A percentile compares a stretch with the other conserved stretches of the same genome.
Evolutionary conservation across 2,329 filamentous ascomycete genomes (phyloP).

Genomic region (Zasmidium cellare): DNA sequence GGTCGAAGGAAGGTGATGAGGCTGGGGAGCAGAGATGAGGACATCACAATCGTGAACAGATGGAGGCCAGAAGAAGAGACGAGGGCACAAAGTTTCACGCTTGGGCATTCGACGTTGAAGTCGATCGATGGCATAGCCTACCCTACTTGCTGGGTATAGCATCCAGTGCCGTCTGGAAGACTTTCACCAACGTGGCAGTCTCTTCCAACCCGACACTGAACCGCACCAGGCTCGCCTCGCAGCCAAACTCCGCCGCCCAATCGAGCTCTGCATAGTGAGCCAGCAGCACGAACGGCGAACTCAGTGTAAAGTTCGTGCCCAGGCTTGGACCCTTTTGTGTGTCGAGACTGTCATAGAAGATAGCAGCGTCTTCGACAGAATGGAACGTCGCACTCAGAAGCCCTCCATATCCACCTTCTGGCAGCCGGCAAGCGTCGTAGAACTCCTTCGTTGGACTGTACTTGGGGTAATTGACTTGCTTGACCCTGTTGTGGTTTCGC

Average conservation of each 20-base stretch:
- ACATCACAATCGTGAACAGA: background rate
- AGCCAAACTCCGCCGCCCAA: conserved; percentile 83
- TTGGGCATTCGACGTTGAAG: too few species aligned
- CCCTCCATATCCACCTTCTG: conserved; percentile 76
- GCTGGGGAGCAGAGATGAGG: background rate
- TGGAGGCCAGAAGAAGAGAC: background rate
- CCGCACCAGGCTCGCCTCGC: conserved; percentile 76
- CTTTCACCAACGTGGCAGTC: conserved; percentile 60
- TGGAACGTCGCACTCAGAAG: conserved; percentile 83
- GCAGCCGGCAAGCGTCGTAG: conserved; percentile 77
- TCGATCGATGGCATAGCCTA: background rate
- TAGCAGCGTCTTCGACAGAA: conserved; percentile 66
- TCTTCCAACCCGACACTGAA: conserved; percentile 91
- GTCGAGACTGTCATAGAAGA: conserved; percentile 82
- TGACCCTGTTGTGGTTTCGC: conserved; percentile 62
- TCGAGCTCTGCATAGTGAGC: conserved; percentile 89
- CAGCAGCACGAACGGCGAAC: conserved; percentile 83
- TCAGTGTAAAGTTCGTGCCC: conserved; percentile 94
- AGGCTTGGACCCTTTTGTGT: conserved; percentile 92
- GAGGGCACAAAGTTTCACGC: too few species aligned
- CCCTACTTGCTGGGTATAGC: conserved; percentile 42
- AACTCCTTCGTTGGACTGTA: conserved; percentile 65
- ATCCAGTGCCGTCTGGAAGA: conserved; percentile 69
- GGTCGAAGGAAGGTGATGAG: conserved; percentile 32
- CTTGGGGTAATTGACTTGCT: conserved; percentile 84